Percentiles rank a stretch among this genome's conserved stretches.
Conservation (phyloP, 495 filamentous ascomycete species). For the Opeltia flavorubescens region DNA sequence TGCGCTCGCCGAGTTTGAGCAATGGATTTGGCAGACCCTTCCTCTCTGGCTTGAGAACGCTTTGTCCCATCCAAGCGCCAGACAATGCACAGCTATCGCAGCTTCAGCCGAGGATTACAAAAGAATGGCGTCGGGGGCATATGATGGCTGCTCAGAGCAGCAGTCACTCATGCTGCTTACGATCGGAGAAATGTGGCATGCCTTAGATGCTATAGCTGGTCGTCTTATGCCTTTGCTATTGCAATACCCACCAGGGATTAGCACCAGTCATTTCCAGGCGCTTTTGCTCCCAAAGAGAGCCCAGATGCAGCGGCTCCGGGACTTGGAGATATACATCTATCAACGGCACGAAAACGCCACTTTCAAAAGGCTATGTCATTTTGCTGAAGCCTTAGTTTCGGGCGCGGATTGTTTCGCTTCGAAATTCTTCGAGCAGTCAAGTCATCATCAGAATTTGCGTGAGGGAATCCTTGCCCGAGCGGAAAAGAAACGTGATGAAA, state of each 20-base stretch:
- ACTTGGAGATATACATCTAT: not conserved
- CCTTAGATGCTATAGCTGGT: not conserved
- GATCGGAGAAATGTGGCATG: not conserved
- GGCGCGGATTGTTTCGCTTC: constrained; percentile 30
- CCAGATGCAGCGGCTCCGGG: constrained; percentile 1
- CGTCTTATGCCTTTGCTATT: not conserved
- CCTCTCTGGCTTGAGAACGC: not conserved
- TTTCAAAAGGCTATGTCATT: not conserved
- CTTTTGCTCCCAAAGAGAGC: not conserved
- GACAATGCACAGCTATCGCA: not conserved
- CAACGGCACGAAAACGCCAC: not conserved
- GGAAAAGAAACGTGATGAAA: constrained; percentile 18
- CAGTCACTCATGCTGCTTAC: constrained; percentile 1
- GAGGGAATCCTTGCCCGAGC: constrained; percentile 27
- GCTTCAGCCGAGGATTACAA: not conserved
- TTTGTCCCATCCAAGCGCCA: not conserved
- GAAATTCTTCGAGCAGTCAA: constrained; percentile 35
- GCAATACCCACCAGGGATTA: not conserved
- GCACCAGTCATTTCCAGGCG: not conserved
- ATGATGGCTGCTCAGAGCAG: not conserved
- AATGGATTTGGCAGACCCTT: not conserved
- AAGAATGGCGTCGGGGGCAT: not conserved
- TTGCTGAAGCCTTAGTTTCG: not conserved
- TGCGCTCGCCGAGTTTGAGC: not conserved
- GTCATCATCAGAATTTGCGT: constrained; percentile 25